Conservation (phyloP, 768 basidiomycete species). For the Boletales sp. region DNA sequence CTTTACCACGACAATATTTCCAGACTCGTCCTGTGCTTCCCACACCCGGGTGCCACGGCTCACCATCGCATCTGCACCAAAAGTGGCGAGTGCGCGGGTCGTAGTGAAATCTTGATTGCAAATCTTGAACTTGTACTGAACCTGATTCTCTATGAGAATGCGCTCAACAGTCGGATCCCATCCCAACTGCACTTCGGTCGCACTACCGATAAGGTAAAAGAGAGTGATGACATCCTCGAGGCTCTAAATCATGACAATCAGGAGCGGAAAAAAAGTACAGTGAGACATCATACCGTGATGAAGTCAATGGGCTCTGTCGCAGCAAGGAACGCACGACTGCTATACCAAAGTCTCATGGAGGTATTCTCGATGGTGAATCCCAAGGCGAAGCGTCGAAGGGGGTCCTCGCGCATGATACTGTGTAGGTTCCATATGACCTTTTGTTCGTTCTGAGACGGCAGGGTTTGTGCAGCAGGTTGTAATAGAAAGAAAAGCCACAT, state of each 20-base stretch:
- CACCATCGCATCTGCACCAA: background rate
- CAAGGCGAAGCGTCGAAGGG: conserved; percentile 19
- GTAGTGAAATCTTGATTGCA: background rate
- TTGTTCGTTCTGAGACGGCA: conserved; percentile 3
- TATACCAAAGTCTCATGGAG: conserved; percentile 26
- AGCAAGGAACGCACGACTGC: background rate
- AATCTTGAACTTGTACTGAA: conserved; percentile 1
- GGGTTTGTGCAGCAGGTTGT: background rate
- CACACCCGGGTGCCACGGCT: conserved; percentile 2
- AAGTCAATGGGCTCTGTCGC: background rate
- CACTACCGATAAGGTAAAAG: conserved; percentile 2
- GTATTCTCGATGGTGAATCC: conserved; percentile 28
- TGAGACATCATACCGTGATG: background rate
- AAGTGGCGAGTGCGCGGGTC: background rate
- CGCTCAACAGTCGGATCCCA: conserved; percentile 8
- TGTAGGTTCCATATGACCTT: conserved; percentile 28
- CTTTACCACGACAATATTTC: background rate
- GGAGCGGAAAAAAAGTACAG: background rate
- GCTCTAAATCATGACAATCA: background rate
- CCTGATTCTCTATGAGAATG: background rate
- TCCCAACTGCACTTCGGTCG: background rate
- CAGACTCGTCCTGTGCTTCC: background rate
- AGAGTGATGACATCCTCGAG: conserved; percentile 4
- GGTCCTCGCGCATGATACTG: conserved; percentile 28
- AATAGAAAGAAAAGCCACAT: background rate